A percentile compares a stretch with the other conserved stretches of the same genome.
Evolutionary conservation across 495 filamentous ascomycete species (phyloP).

Genomic region (Cudoniella acicularis): DNA sequence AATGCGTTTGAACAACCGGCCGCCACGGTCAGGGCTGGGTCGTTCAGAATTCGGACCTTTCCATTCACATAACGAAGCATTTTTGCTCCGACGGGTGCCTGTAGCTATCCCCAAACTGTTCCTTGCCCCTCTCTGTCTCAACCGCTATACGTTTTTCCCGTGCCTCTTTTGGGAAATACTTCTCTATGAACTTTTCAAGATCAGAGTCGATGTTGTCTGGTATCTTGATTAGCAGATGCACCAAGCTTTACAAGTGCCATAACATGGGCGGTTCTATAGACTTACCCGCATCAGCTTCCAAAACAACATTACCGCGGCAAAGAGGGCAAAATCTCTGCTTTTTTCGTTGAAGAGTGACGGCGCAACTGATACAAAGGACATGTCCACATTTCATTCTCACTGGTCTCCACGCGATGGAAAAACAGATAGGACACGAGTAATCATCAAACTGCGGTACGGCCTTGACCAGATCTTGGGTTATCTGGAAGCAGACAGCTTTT

Average conservation of each 20-base stretch:
- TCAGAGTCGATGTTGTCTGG: constrained; percentile 57
- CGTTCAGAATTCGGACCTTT: no score
- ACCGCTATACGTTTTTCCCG: constrained; percentile 50
- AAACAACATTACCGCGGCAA: constrained; percentile 58
- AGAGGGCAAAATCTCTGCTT: constrained; percentile 59
- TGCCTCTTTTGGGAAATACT: constrained; percentile 68
- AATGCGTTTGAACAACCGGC: no score
- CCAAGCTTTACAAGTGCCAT: not conserved
- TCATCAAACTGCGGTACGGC: constrained; percentile 69
- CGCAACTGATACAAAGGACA: constrained; percentile 69
- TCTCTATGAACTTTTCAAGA: constrained; percentile 55
- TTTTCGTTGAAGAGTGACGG: constrained; percentile 64
- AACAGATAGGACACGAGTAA: constrained; percentile 73
- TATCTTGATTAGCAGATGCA: not conserved
- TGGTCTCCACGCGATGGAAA: constrained; percentile 61
- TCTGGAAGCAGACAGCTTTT: constrained; percentile 60
- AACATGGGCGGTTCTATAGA: not conserved
- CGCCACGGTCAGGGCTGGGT: no score
- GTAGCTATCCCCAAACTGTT: constrained; percentile 15
- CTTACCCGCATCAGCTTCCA: constrained; percentile 54
- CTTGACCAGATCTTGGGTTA: constrained; percentile 59
- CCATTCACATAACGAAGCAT: constrained; percentile 23
- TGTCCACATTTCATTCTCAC: constrained; percentile 62
- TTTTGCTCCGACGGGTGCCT: constrained; percentile 14
- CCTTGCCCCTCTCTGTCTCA: constrained; percentile 15